Base-by-base conservation (phyloP, 768 basidiomycete species). In the Russula sp. region DNA sequence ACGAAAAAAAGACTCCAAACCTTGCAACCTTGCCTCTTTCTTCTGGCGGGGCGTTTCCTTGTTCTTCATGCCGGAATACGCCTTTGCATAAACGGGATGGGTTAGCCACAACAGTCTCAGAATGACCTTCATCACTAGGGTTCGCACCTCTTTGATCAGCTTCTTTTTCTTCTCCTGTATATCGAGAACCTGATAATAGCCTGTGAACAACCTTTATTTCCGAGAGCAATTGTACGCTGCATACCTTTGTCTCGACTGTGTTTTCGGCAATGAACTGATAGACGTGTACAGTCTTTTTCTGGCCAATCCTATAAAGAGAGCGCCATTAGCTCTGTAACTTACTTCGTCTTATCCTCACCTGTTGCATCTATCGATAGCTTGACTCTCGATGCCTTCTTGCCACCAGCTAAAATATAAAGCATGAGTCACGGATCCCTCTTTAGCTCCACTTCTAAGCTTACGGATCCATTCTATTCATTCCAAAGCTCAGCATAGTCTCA, bases 261-360 rank as follows among this genome's bases (percentile, higher is more conserved):
- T 93, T 81, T 69, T 94, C 92, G 0, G 93, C 91, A 60, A 95
- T 92, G 54, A 95, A 76, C 70, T 94, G 93, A 71, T 93, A 94
- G 22, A 94, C 92, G 67, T 89, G 86, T 36, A 95, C 92, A 1
- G 82, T 78, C 72, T 88, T 92, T 67, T 75, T 89, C 73, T 95
- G 93, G 16, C 93, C 93, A 66, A 93, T 92, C 57, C 83, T 80
- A 62, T 5, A 44, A 46, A 51, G 36, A 52, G 20, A 32, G 48
- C 40, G 61, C 24, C 34, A 4, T 48, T 28, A 22, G 28, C 5
- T 3, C 28, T 18, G 34, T 28, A 38, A 14, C 34, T 24, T 5
- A 10, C 42, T 2, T 44, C 24, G 42, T 20, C 6, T 5, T 44
- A 16, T 7, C 52, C 73, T 61, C 67, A 80, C 81, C 89, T 84